Evolutionary conservation across 2,329 filamentous ascomycete genomes (phyloP).

Genomic region (Capronia americana): DNA sequence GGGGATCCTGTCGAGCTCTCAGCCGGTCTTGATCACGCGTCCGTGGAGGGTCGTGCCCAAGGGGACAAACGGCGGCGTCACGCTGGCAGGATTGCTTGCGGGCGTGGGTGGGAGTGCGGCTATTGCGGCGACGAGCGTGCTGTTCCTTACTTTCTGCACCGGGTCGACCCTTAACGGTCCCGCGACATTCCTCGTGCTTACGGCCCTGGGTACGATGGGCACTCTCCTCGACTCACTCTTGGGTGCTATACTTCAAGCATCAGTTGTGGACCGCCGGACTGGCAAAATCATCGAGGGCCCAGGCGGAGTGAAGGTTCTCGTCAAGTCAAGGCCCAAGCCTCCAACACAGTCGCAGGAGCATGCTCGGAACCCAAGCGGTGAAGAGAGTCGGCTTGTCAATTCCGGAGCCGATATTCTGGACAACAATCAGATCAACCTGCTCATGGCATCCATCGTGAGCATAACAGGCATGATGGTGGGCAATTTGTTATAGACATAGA

Average conservation of each 20-base stretch:
- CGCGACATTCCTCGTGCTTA: conserved; percentile 61
- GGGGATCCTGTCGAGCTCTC: conserved; percentile 78
- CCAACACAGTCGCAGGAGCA: conserved; percentile 7
- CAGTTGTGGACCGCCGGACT: conserved; percentile 79
- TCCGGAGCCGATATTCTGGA: conserved; percentile 77
- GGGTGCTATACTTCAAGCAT: conserved; percentile 82
- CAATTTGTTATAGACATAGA: conserved; percentile 21
- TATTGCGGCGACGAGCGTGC: conserved; percentile 70
- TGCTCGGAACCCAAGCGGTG: conserved; percentile 36
- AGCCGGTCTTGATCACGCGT: conserved; percentile 86
- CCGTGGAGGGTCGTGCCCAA: conserved; percentile 75
- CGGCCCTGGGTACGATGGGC: conserved; percentile 76
- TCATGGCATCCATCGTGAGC: conserved; percentile 87
- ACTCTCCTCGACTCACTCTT: conserved; percentile 87
- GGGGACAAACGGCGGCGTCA: conserved; percentile 94
- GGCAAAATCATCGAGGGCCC: conserved; percentile 90
- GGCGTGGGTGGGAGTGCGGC: conserved; percentile 74
- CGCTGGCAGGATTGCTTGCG: conserved; percentile 72
- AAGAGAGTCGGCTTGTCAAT: conserved; percentile 65
- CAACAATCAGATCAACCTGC: conserved; percentile 93
- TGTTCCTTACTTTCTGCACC: conserved; percentile 62
- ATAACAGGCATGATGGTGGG: conserved; percentile 72
- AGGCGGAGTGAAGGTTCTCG: conserved; percentile 66
- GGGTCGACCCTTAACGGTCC: conserved; percentile 48
- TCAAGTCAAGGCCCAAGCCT: conserved; percentile 26